phyloP scores from a whole-genome alignment of 768 basidiomycete genomes.

The Auricularia cornea region DNA sequence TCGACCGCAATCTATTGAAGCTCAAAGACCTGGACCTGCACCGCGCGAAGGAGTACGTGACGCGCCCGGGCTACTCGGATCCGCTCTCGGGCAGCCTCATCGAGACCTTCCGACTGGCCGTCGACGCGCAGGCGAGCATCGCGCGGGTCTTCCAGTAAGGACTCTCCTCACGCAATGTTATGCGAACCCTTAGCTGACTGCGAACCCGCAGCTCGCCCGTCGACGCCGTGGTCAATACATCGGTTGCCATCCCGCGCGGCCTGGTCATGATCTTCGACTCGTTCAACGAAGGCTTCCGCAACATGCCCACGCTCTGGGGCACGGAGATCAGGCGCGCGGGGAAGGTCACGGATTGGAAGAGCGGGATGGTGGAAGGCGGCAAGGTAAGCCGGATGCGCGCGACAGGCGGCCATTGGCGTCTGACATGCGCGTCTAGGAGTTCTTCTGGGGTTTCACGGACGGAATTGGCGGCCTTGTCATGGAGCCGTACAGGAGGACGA shows the following conservation, averaged over 20 bases:
- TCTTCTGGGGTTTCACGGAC: too few relatives aligned
- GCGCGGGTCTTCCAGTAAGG: constrained; percentile 20
- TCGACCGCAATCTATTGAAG: constrained; percentile 36
- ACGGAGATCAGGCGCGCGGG: constrained; percentile 18
- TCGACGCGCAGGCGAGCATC: constrained; percentile 38
- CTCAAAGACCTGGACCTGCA: constrained; percentile 39
- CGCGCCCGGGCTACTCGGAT: constrained; percentile 29
- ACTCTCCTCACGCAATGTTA: too few relatives aligned
- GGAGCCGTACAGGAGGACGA: too few relatives aligned
- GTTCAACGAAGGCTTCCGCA: constrained; percentile 39
- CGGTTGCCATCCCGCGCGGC: constrained; percentile 40
- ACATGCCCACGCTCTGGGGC: constrained; percentile 34
- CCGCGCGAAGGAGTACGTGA: constrained; percentile 26
- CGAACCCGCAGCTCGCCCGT: constrained; percentile 13
- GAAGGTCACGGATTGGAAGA: too few relatives aligned
- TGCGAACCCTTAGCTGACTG: too few relatives aligned
- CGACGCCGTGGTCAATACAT: constrained; percentile 37
- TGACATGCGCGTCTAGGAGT: too few relatives aligned
- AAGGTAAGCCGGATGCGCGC: too few relatives aligned
- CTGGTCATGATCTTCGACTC: constrained; percentile 34
- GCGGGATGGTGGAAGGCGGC: too few relatives aligned
- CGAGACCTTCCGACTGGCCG: constrained; percentile 44
- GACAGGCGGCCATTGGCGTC: too few relatives aligned
- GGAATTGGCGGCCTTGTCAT: too few relatives aligned
- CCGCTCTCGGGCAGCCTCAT: constrained; percentile 37